Conservation (phyloP, 2,329 filamentous ascomycete species). For the Zelopaecilomyces penicillatus region DNA sequence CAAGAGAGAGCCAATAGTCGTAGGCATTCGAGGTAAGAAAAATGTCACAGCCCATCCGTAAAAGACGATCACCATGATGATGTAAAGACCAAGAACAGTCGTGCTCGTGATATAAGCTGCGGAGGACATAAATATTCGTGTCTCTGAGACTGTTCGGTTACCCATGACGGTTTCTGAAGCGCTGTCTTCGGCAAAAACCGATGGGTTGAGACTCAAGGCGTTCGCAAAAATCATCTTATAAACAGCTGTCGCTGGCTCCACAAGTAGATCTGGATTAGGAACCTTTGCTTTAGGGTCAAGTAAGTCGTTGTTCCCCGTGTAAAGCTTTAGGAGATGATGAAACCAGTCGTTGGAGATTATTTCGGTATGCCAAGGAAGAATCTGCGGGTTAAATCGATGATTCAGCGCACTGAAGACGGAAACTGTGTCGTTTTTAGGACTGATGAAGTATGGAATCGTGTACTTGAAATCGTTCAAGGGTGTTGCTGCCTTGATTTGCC, state of each 20-base stretch:
- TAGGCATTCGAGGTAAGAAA: constrained; percentile 43
- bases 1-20: constrained; percentile 38
- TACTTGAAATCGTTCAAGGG: too few species aligned
- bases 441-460: neutral
- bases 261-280: constrained; percentile 14
- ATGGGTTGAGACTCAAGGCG: constrained; percentile 32
- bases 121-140: constrained; percentile 39
- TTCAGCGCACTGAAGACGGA: too few species aligned
- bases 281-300: constrained; percentile 5
- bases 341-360: constrained; percentile 34
- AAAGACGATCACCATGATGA: constrained; percentile 31
- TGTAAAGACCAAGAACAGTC: constrained; percentile 33
- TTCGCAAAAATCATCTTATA: constrained; percentile 19
- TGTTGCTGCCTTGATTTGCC: constrained; percentile 19
- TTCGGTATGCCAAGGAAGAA: constrained; percentile 39
- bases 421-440: too few species aligned
- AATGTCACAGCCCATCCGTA: constrained; percentile 33
- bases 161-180: constrained; percentile 6
- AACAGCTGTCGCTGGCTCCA: constrained; percentile 11
- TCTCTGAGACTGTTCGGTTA: constrained; percentile 18
- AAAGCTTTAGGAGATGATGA: constrained; percentile 35
- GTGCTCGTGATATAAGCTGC: constrained; percentile 38
- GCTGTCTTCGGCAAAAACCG: constrained; percentile 24
- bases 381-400: neutral
- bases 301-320: too few species aligned